These are phyloP conservation scores for Yarrowia hollandica DNA, from an alignment of 805 yeast species.

Conservation along the genomic window DNA sequence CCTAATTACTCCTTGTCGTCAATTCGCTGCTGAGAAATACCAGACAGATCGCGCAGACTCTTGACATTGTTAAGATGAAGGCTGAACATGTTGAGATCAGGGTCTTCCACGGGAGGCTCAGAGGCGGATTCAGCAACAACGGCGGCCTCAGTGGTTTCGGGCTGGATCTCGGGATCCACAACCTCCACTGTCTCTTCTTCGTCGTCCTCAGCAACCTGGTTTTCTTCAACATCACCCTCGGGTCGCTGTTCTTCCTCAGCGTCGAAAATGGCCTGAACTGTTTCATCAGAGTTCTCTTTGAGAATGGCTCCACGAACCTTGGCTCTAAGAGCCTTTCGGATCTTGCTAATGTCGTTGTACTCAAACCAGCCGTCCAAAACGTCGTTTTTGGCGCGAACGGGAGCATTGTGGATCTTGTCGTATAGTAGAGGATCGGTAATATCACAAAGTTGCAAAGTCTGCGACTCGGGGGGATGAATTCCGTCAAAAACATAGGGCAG, in stretches of 20 bases:
- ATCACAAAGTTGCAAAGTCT: constrained; percentile 78
- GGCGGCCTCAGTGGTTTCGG: constrained; percentile 10
- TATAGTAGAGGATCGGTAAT: constrained; percentile 64
- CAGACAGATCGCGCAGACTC: constrained; percentile 21
- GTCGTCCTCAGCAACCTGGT: constrained; percentile 9
- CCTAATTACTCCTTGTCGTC: constrained; percentile 1
- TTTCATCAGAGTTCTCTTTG: constrained; percentile 7
- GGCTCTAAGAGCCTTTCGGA: constrained; percentile 70
- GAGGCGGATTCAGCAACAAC: neutral
- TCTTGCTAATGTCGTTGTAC: constrained; percentile 57
- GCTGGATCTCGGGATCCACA: constrained; percentile 8
- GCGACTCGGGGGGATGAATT: constrained; percentile 60
- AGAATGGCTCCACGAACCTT: constrained; percentile 42
- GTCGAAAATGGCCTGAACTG: constrained; percentile 16
- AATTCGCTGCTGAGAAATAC: constrained; percentile 21
- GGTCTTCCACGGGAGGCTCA: neutral
- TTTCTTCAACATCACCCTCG: constrained; percentile 33
- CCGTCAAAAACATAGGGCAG: constrained; percentile 70
- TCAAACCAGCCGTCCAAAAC: constrained; percentile 80
- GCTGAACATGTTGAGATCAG: constrained; percentile 21
- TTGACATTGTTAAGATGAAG: constrained; percentile 20
- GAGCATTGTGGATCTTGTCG: constrained; percentile 46
- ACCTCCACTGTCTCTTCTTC: constrained; percentile 18
- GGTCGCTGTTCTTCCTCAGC: constrained; percentile 38
- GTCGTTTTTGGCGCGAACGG: constrained; percentile 49